Base-by-base conservation (phyloP, 257 asterid species). In the Solanum pimpinellifolium region DNA sequence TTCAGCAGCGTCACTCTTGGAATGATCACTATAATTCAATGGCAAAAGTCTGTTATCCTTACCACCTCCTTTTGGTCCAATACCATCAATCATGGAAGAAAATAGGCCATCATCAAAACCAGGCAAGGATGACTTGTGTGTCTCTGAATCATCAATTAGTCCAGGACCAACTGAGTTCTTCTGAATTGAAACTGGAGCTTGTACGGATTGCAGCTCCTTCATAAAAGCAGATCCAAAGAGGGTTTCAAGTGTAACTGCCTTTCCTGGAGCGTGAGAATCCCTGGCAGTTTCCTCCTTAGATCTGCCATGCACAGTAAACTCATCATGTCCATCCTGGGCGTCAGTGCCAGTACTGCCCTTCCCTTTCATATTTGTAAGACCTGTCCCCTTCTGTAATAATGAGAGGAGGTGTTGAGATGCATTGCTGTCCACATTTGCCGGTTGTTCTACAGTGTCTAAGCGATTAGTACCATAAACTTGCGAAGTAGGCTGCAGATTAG, bases 161-260 rank as follows among this genome's bases (percentile, higher is more conserved):
- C 88, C 75, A 89, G 92, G 89, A 20, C 91, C 95, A 75, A 78
- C 88, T 35, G 93, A 88, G 84, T 92, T 95, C 87, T 93, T 91
- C 85, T 93, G 94, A 86, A 91, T 91, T 76, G 98, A 96, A 86
- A 96, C 95, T 49, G 98, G 98, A 72, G 98, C 99, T 60, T 92
- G 93, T 86, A 91, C 94, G 25, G 98, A 95, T 90, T 95, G 92
- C 20, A 96, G 94, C 91, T 95, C 98, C 82, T 89, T 89, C 98
- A 96, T 96, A 88, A 96, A 96, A 91, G 98, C 98, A 93, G 94
- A 86, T 87, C 98, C 98, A 89, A 96, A 96, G 72, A 95, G 98
- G 41, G 97, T 90, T 91, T 95, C 98, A 21, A 95, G 96, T 56
- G 98, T 93, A 78, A 93, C 92, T 21, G 88, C 6, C 59, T 91